phyloP scores from a whole-genome alignment of 805 yeast genomes.

The Metschnikowia reukaufii region DNA sequence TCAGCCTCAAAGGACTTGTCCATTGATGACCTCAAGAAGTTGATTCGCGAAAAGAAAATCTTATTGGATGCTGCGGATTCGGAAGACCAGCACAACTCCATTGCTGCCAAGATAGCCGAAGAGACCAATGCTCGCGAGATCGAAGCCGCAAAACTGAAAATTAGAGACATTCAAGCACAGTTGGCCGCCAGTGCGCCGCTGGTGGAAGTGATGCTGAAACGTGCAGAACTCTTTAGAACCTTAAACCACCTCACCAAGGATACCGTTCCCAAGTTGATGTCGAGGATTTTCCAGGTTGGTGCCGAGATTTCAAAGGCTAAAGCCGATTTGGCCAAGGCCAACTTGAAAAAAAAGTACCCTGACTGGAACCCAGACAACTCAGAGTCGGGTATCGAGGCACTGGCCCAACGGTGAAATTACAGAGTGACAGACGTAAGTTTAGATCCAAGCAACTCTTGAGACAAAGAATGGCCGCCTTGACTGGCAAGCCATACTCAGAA shows the following conservation, averaged over 20 bases:
- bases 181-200: slow-evolving; percentile 28
- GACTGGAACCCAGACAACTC: slow-evolving; percentile 45
- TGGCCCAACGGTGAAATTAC: slow-evolving; percentile 88
- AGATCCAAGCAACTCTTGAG: slow-evolving; percentile 74
- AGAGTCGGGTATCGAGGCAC: slow-evolving; percentile 61
- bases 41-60: slow-evolving; percentile 70
- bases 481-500: slow-evolving; percentile 63
- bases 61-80: slow-evolving; percentile 70
- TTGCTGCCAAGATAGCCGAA: slow-evolving; percentile 33
- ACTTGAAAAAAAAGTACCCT: slow-evolving; percentile 64
- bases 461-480: slow-evolving; percentile 89
- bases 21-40: slow-evolving; percentile 58
- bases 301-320: slow-evolving; percentile 66
- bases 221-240: slow-evolving; percentile 51
- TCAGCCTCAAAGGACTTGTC: slow-evolving; percentile 38
- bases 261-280: slow-evolving; percentile 68
- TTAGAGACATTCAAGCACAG: slow-evolving; percentile 46
- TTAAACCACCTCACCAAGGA: slow-evolving; percentile 63
- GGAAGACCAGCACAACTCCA: slow-evolving; percentile 50
- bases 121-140: slow-evolving; percentile 54
- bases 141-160: slow-evolving; percentile 61
- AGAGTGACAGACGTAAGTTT: slow-evolving; percentile 78
- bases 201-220: slow-evolving; percentile 46
- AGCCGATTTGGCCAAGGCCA: slow-evolving; percentile 58
- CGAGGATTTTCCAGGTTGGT: slow-evolving; percentile 62